Base-by-base conservation (phyloP, 257 asterid species). In the Forsythia viridissima region DNA sequence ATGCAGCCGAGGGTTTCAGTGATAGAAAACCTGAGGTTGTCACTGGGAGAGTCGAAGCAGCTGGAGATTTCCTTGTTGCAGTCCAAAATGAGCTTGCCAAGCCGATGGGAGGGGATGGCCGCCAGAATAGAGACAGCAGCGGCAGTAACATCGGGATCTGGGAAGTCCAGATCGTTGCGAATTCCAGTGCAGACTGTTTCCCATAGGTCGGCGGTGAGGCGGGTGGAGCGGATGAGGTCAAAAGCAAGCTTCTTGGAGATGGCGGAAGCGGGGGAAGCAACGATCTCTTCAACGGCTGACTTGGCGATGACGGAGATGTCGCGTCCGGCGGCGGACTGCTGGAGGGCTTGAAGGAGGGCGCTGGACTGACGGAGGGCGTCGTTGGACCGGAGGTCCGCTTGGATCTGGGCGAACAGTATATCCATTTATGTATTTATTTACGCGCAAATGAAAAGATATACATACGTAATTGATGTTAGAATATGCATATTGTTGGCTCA, bases 351-450 rank as follows among this genome's bases (percentile, higher is more conserved):
- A 72, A 93, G 94, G 42, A 93, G 90, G 0, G 98, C 98, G 70
- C 97, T 86, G n/a, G 97, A 88, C 80, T 93, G 98, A 51, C 98
- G 94, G 79, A 93, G 96, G 11, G 98, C 94, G 82, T 93, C 97
- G 74, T 90, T 93, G 65, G 98, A 93, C 20, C 91, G 94, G 72
- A 93, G 96, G 86, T 91, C 98, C 36, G 98, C 97, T 82, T 93
- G 98, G 88, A 93, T 93, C 89, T 93, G 97, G 69, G 98, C 93
- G 59, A 90, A 89, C 42, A 93, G 89, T 77, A 93, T 90, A 83
- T 93, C 98, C 98, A 93, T 93, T 70, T 66, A 38, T 9, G 73
- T 73, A 70, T 48, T 16, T 34, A n/a, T 15, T 70, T 71, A 79
- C 77, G 55, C 77, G 40, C 42, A 20, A 61, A 55, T 40, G 36